Evolutionary conservation across 2,329 filamentous ascomycete genomes (phyloP).

Genomic region (Fusarium penzigii): DNA sequence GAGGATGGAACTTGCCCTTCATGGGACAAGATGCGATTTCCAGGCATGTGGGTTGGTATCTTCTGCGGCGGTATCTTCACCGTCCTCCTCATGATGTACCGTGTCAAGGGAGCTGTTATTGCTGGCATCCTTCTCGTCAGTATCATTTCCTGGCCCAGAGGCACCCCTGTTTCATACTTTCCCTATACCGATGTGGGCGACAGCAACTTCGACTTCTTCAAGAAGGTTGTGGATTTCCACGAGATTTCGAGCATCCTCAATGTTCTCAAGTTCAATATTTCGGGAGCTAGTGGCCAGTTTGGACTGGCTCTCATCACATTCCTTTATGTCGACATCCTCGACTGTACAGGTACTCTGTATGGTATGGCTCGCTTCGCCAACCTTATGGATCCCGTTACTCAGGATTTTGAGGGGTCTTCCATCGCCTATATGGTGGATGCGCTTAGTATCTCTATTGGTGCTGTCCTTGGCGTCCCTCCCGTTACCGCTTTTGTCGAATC

Average conservation of each 20-base stretch:
- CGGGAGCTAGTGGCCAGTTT: slow-evolving; percentile 71
- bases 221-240: slow-evolving; percentile 82
- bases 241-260: slow-evolving; percentile 68
- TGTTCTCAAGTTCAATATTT: slow-evolving; percentile 74
- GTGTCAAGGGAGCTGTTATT: slow-evolving; percentile 85
- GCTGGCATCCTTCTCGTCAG: slow-evolving; percentile 80
- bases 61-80: slow-evolving; percentile 84
- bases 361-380: slow-evolving; percentile 86
- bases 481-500: slow-evolving; percentile 88
- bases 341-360: slow-evolving; percentile 84
- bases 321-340: slow-evolving; percentile 87
- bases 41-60: slow-evolving; percentile 85
- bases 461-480: slow-evolving; percentile 74
- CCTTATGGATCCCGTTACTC: slow-evolving; percentile 76
- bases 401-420: slow-evolving; percentile 85
- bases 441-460: slow-evolving; percentile 74
- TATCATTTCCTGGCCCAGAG: slow-evolving; percentile 84
- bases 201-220: slow-evolving; percentile 80
- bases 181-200: slow-evolving; percentile 71
- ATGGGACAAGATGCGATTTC: slow-evolving; percentile 74
- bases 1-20: slow-evolving; percentile 60
- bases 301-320: slow-evolving; percentile 85
- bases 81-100: slow-evolving; percentile 78
- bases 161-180: slow-evolving; percentile 77
- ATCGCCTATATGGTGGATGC: slow-evolving; percentile 85